Percentiles rank a stretch among this genome's conserved stretches.
These are phyloP conservation scores for Plenodomus tracheiphilus DNA, from an alignment of 2,329 filamentous ascomycete species.

Conservation along the genomic window DNA sequence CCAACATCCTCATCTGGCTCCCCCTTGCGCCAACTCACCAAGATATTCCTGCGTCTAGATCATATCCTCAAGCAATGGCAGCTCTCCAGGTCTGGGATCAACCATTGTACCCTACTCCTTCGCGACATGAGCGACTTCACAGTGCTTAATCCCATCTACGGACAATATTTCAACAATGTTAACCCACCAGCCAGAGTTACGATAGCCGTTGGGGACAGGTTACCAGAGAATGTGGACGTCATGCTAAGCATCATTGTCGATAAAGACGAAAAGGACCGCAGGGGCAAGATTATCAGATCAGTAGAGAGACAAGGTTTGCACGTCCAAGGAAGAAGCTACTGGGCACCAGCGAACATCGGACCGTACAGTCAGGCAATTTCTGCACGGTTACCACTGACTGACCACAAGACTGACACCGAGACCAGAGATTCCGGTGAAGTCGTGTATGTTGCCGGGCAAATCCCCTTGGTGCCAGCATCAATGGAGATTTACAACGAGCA, in stretches of 20 bases:
- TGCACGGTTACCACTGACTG: slow-evolving; percentile 46
- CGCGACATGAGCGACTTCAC: slow-evolving; percentile 80
- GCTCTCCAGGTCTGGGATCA: slow-evolving; percentile 33
- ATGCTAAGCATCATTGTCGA: slow-evolving; percentile 60
- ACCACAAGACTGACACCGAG: slow-evolving; percentile 11
- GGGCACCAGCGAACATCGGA: slow-evolving; percentile 96
- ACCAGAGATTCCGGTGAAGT: slow-evolving; percentile 29
- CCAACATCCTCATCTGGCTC: slow-evolving; percentile 2
- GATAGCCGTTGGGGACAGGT: slow-evolving; percentile 70
- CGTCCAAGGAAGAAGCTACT: slow-evolving; percentile 92
- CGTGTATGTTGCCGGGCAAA: slow-evolving; percentile 83
- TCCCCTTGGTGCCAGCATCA: slow-evolving; percentile 78
- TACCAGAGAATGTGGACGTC: slow-evolving; percentile 65
- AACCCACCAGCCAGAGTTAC: slow-evolving; percentile 87
- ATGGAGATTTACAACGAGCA: slow-evolving; percentile 63
- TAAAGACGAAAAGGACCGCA: slow-evolving; percentile 15
- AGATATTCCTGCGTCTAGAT: slow-evolving; percentile 45
- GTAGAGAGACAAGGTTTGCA: slow-evolving; percentile 64
- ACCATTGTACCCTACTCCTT: slow-evolving; percentile 66
- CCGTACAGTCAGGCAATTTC: slow-evolving; percentile 90
- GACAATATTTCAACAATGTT: slow-evolving; percentile 70
- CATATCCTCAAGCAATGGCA: slow-evolving; percentile 27
- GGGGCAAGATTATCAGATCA: slow-evolving; percentile 19
- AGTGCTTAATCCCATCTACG: slow-evolving; percentile 74
- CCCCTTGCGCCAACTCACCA: slow-evolving; percentile 38